Evolutionary conservation across 768 basidiomycete genomes (phyloP), one percentile per base, ranked within the genome.

Genomic region (Lentinula lateritia): DNA sequence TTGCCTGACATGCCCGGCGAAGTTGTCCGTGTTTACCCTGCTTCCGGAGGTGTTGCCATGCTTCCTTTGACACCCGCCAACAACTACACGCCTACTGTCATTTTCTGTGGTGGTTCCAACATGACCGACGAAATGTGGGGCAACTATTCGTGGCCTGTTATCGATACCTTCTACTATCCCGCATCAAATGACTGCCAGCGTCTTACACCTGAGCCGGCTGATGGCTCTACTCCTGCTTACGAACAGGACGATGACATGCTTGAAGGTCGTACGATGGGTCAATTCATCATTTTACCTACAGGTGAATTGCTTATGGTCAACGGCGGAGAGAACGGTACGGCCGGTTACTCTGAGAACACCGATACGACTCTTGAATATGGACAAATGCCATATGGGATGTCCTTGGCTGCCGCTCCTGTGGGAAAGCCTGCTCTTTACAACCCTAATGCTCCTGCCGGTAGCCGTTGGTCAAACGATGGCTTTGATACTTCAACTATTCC

Each of bases 91-190:
- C 92, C 89, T 0, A 92, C 93, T 0, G 70, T 97, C 46, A 67
- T 98, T 45, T 95, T 98, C 75, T 98, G 95, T 65, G 95, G 95
- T 55, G 96, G 96, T 34, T 83, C 85, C 6, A 80, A 89, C 71
- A 88, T 96, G 83, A 77, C 86, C 3, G 87, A 85, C 12, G 77
- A 79, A 8, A 77, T 77, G 52, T 96, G 87, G 77, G 93, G 93
- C 53, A 83, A 92, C 73, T 94, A 93, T 68, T 78, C 85, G 2
- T 83, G 75, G 71, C 90, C 92, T 8, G 81, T 77, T 63, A 84
- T 85, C 71, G 83, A 93, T 73, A 91, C 90, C 1, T 92, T 84
- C 85, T 74, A 81, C 2, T 80, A 84, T 64, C 88, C 88, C 1
- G 83, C 90, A 1, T 89, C 88, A 3, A 64, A 70, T 9, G 88